These are phyloP conservation scores for Rubia yunnanensis DNA, from an alignment of 257 asterid genomes.

Conservation along the genomic window DNA sequence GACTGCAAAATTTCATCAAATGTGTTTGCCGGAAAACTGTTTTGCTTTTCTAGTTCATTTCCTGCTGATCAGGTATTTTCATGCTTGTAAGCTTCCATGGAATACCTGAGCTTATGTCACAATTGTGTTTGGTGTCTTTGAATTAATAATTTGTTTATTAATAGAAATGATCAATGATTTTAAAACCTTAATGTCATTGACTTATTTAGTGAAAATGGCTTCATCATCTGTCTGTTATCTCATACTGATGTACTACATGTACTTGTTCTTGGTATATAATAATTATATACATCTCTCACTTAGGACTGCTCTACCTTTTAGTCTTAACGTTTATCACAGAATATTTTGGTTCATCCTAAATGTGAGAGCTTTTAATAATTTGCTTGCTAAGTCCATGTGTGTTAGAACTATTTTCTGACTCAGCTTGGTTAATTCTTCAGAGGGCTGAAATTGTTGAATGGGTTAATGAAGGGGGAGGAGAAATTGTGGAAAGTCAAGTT, in stretches of 20 bases:
- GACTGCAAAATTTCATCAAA: constrained; percentile 31
- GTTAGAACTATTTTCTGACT: constrained; percentile 11
- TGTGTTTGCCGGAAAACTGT: constrained; percentile 61
- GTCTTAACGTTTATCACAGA: not conserved
- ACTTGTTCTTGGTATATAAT: not conserved
- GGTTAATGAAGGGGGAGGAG: constrained; percentile 84
- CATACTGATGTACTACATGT: not conserved
- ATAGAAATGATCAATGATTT: not conserved
- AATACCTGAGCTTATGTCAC: not conserved
- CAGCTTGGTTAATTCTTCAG: constrained; percentile 28
- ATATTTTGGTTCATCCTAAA: not conserved
- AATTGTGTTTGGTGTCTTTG: not conserved
- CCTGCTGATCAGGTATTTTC: constrained; percentile 72
- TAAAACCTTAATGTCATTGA: not conserved
- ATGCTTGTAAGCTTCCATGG: not conserved
- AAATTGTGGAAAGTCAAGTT: constrained; percentile 48
- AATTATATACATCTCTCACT: not conserved
- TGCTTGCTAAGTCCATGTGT: constrained; percentile 13
- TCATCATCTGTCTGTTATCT: not conserved
- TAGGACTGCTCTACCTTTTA: not conserved
- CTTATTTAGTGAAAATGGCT: not conserved
- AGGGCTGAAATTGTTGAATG: constrained; percentile 72
- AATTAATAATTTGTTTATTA: not conserved
- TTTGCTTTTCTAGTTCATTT: constrained; percentile 67
- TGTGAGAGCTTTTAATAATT: not conserved